phyloP scores from a whole-genome alignment of 2,329 filamentous ascomycete genomes.

The Pestalotiopsis sp. region DNA sequence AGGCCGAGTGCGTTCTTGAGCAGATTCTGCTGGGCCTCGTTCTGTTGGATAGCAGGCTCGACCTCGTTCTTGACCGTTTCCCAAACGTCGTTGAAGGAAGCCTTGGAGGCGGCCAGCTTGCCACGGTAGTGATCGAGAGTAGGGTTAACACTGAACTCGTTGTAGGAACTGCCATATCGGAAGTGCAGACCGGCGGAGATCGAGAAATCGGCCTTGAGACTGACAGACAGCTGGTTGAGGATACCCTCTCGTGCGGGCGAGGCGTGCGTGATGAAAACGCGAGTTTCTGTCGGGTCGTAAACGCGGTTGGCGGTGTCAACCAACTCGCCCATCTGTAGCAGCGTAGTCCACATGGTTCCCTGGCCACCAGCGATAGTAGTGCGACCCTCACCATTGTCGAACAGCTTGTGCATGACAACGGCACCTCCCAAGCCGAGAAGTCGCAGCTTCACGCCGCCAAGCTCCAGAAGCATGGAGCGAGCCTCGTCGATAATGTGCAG shows the following conservation, averaged over 20 bases:
- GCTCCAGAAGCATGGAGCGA: slow-evolving; percentile 90
- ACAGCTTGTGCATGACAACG: slow-evolving; percentile 99
- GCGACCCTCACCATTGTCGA: slow-evolving; percentile 96
- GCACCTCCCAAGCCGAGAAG: slow-evolving; percentile 92
- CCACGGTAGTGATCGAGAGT: slow-evolving; percentile 97
- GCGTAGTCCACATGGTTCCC: slow-evolving; percentile 99
- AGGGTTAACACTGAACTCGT: slow-evolving; percentile 98
- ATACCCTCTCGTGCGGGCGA: slow-evolving; percentile 96
- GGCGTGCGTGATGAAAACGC: slow-evolving; percentile 94
- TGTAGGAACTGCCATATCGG: slow-evolving; percentile 98
- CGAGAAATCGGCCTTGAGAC: slow-evolving; percentile 96
- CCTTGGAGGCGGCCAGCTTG: slow-evolving; percentile 96
- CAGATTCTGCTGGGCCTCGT: slow-evolving; percentile 90
- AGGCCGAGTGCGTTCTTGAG: slow-evolving; percentile 89
- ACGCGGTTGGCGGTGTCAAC: slow-evolving; percentile 98
- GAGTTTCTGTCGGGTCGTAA: slow-evolving; percentile 96
- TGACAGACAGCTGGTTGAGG: slow-evolving; percentile 95
- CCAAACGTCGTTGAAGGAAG: slow-evolving; percentile 99
- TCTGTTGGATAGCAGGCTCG: slow-evolving; percentile 89
- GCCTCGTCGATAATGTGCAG: slow-evolving; percentile 98
- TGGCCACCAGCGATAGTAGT: slow-evolving; percentile 98
- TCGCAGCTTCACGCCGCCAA: slow-evolving; percentile 94
- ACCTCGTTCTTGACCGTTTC: slow-evolving; percentile 97
- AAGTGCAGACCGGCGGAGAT: slow-evolving; percentile 97
- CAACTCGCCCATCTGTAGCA: slow-evolving; percentile 96